Base-by-base conservation (phyloP, 192 early-diverging fungal species). In the Coemansia sp. region DNA sequence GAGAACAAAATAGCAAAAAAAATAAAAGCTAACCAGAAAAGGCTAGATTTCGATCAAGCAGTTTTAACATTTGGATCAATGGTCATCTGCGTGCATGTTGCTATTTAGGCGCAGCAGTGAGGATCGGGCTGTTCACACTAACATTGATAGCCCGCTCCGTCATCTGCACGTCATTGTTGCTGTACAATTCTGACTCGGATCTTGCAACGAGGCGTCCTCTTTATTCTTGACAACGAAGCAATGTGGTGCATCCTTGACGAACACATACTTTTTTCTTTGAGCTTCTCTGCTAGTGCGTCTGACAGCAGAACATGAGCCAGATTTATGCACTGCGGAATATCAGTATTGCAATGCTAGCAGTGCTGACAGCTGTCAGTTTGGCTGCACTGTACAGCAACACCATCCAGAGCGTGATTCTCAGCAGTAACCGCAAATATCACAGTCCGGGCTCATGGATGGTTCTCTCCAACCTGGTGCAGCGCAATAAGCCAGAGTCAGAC, bases 111-210 rank as follows among this genome's bases (percentile, higher is more conserved):
- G 41, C 41, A 43, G 41, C 1, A 43, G 41, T 11, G 41, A 32
- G 32, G 32, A 32, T 32, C 43, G 14, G 14, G 19, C n/a, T 20
- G 19, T 20, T 49, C 47, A 49, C 47, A 49, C 47, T 49, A 8
- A 19, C 47, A 19, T 18, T 19, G 18, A 22, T 20, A 35, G 54
- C 19, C 37, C 14, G 35, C 29, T 37, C 37, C 29, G 29, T 56
- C 54, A 56, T 27, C 26, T 22, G n/a, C 11, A 56, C 54, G 54
- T 56, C 54, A 56, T 56, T 56, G 20, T 56, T 56, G 54, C 35
- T 5, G 19, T n/a, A 10, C 52, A 49, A 49, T 37, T 37, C 26
- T 56, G 54, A 37, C 54, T 19, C 54, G 54, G 54, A 37, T 56
- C 54, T n/a, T 43, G 41, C 19, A 20, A 10, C 54, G 35, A 54